Evolutionary conservation across 2,329 filamentous ascomycete genomes (phyloP), one percentile per base, ranked within the genome.

Genomic region (Claviceps sorghi): DNA sequence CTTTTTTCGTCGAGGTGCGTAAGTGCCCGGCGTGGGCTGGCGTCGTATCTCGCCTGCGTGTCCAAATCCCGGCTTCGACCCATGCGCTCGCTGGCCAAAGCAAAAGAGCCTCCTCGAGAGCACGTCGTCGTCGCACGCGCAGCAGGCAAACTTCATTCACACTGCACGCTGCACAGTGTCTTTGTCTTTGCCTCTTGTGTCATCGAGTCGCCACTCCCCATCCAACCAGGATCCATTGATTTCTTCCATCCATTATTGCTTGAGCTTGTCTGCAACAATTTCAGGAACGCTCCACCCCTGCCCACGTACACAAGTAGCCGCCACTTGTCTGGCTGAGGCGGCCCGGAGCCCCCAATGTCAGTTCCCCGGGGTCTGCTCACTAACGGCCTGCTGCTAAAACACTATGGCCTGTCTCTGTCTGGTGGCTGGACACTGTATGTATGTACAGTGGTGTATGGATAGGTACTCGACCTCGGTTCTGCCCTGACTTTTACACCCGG

Each of bases 31-130:
- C 26, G 15, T 8, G 17, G 9, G 9, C 21, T 49, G 34, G 34
- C 41, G 34, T 49, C 46, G 43, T 26, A 52, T 49, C 32, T 52
- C 51, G 40, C 32, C 22, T 52, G 40, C 47, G 36, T 52, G 21
- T 15, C 19, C 19, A 34, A 10, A 38, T 19, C 36, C 34, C 19
- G 21, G 36, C 17, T 30, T 41, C 26, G 30, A 47, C 26, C 45
- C 36, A 17, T 21, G 44, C 47, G 36, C 29, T 41, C 47, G 36
- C 29, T 41, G 19, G 26, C 26, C 17, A 29, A 36, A 36, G 26
- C 29, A 45, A 32, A 38, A 21, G 21, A 34, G 22, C 43, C 50
- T 13, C 17, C 36, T 17, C 46, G 7, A n/a, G 10, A 40, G 5
- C 3, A 5, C 26, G n/a, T 26, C 21, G 10, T 40, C 46, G 46